phyloP scores from a whole-genome alignment of 441 rosid genomes.

The Hypseocharis bilobata region DNA sequence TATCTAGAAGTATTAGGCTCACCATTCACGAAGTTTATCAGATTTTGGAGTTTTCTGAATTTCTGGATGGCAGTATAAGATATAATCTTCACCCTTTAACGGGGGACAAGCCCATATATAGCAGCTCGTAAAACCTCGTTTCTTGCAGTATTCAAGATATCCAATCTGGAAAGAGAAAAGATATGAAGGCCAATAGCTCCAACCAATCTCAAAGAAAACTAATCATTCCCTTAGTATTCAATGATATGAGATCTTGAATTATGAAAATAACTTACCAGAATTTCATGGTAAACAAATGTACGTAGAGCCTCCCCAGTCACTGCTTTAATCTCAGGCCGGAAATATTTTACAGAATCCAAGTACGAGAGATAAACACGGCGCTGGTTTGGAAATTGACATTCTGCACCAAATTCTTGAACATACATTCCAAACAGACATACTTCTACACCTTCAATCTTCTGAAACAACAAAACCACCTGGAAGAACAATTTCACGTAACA shows the following conservation, averaged over 20 bases:
- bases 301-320: slow-evolving; percentile 96
- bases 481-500: slow-evolving; percentile 22
- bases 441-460: slow-evolving; percentile 99
- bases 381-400: slow-evolving; percentile 37
- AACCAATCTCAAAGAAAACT: slow-evolving; percentile 5
- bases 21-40: slow-evolving; percentile 97
- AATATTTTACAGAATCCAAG: slow-evolving; percentile 40
- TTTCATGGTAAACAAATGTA: slow-evolving; percentile 94
- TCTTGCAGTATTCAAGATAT: slow-evolving; percentile 96
- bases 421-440: slow-evolving; percentile 99
- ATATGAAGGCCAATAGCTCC: slow-evolving; percentile 10
- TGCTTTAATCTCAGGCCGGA: slow-evolving; percentile 90
- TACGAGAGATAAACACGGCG: slow-evolving; percentile 52
- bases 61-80: slow-evolving; percentile 96
- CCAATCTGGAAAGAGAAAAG: slow-evolving; percentile 54
- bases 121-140: slow-evolving; percentile 97
- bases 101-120: slow-evolving; percentile 99
- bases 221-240: too few relatives aligned
- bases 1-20: slow-evolving; percentile 20
- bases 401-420: slow-evolving; percentile 41
- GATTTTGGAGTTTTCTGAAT: slow-evolving; percentile 99
- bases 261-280: slow-evolving; percentile 68
- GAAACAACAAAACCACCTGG: slow-evolving; percentile 89
- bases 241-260: too few relatives aligned
- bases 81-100: slow-evolving; percentile 95